These are phyloP conservation scores for Meripilus lineatus DNA, from an alignment of 1,284 basidiomycete genomes.

Conservation along the genomic window DNA sequence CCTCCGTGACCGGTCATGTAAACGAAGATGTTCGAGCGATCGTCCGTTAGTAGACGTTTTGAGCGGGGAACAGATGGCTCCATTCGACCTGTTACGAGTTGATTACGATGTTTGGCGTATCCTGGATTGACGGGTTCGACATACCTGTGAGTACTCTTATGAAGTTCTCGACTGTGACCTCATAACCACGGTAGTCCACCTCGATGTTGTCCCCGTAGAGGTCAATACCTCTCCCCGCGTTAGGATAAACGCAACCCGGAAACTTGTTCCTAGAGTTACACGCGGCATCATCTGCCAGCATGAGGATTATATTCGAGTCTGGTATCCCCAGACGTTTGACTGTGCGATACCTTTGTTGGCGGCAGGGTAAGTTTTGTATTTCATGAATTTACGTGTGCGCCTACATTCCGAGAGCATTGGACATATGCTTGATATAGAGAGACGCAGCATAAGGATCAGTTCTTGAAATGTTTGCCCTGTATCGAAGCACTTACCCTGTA, in stretches of 20 bases:
- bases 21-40: slow-evolving; percentile 92
- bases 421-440: slow-evolving; percentile 78
- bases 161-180: slow-evolving; percentile 97
- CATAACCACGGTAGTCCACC: slow-evolving; percentile 97
- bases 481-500: slow-evolving; percentile 66
- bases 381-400: slow-evolving; percentile 21
- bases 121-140: slow-evolving; percentile 15
- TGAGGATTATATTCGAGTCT: slow-evolving; percentile 97
- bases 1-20: slow-evolving; percentile 99
- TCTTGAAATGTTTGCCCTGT: slow-evolving; percentile 2
- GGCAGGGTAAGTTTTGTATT: not conserved
- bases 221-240: slow-evolving; percentile 75
- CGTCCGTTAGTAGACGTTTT: slow-evolving; percentile 89
- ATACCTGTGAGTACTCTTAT: slow-evolving; percentile 85
- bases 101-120: too few relatives aligned
- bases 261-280: slow-evolving; percentile 93
- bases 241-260: slow-evolving; percentile 88
- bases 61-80: slow-evolving; percentile 79
- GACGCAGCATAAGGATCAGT: slow-evolving; percentile 4
- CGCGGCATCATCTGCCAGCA: slow-evolving; percentile 96
- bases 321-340: slow-evolving; percentile 98
- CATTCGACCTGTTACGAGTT: slow-evolving; percentile 61
- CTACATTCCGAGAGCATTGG: slow-evolving; percentile 95
- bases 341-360: slow-evolving; percentile 81
- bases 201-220: slow-evolving; percentile 96